These are phyloP conservation scores for Dactylella cylindrospora DNA, from an alignment of 2,329 filamentous ascomycete species.

Conservation along the genomic window DNA sequence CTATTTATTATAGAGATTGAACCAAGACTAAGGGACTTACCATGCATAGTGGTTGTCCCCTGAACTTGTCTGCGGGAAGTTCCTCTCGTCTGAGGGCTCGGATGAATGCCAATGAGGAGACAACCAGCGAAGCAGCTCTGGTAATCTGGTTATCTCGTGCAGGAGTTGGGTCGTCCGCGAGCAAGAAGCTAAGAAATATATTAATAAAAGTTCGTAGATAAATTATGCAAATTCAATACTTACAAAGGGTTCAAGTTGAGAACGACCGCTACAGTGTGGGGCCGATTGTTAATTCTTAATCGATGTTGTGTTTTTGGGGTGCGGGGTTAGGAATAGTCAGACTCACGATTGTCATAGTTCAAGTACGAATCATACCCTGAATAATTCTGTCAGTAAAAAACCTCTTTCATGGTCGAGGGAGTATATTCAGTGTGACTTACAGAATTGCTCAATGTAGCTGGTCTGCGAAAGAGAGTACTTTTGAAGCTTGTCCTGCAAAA, in stretches of 20 bases:
- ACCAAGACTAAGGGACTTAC: constrained; percentile 20
- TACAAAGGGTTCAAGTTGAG: constrained; percentile 91
- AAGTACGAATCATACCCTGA: constrained; percentile 97
- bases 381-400: constrained; percentile 45
- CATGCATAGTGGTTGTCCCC: constrained; percentile 88
- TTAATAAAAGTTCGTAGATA: not conserved
- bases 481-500: constrained; percentile 84
- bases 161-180: constrained; percentile 96
- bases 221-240: constrained; percentile 25
- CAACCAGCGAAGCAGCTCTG: constrained; percentile 83
- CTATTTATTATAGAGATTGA: not conserved
- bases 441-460: constrained; percentile 98
- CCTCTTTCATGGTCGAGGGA: not conserved
- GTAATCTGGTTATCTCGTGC: constrained; percentile 96
- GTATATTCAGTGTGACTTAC: constrained; percentile 61
- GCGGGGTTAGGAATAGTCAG: not conserved
- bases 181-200: constrained; percentile 64
- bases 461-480: constrained; percentile 86
- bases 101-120: constrained; percentile 88
- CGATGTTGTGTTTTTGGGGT: no score
- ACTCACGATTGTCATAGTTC: constrained; percentile 83
- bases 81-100: constrained; percentile 91
- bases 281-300: no score
- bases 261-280: constrained; percentile 65
- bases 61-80: constrained; percentile 81